Evolutionary conservation across 495 filamentous ascomycete genomes (phyloP), one percentile per base, ranked within the genome.

Genomic region (Xanthoparmelia taractica): DNA sequence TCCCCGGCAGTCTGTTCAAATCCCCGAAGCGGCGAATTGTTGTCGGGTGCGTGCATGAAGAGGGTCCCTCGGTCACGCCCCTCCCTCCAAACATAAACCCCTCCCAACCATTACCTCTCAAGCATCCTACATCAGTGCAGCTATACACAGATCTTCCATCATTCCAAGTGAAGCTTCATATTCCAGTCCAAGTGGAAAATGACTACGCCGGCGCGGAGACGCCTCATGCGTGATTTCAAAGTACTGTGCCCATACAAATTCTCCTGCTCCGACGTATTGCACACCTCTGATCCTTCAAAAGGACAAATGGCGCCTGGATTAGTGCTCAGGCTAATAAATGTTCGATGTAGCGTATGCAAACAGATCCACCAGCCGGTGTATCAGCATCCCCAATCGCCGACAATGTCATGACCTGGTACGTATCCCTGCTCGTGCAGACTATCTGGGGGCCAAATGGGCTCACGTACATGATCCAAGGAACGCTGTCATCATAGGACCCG

Each of bases 341-440:
- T 54, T 58, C 60, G 63, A 47, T 71, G 18, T 10, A 97, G 94
- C 91, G 94, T 74, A 98, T 98, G 95, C 94, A 98, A 80, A 97
- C 93, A 63, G 94, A 98, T 72, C 94, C 94, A 70, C 94, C 94
- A 11, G 95, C 93, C 65, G 94, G 94, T 63, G 94, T 98, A 50
- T 97, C 93, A 63, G 94, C 94, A 41, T 97, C 94, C 41, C 94
- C 94, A 1, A 89, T 98, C 27, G 90, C 93, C 50, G 94, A 98
- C 73, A 98, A 98, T 81, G 94, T 98, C 50, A 97, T 98, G 94
- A 97, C 92, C 58, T 98, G 94, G 94, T 97, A 84, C 67, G 80
- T 18, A 60, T 50, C 41, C 65, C 66, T 38, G 23, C 45, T 68
- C 62, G 33, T 57, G 20, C 43, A 47, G 17, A 12, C 34, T 36